Evolutionary conservation across 352 stramenopile genomes (phyloP).

Genomic region (Thraustochytrium striatum): DNA sequence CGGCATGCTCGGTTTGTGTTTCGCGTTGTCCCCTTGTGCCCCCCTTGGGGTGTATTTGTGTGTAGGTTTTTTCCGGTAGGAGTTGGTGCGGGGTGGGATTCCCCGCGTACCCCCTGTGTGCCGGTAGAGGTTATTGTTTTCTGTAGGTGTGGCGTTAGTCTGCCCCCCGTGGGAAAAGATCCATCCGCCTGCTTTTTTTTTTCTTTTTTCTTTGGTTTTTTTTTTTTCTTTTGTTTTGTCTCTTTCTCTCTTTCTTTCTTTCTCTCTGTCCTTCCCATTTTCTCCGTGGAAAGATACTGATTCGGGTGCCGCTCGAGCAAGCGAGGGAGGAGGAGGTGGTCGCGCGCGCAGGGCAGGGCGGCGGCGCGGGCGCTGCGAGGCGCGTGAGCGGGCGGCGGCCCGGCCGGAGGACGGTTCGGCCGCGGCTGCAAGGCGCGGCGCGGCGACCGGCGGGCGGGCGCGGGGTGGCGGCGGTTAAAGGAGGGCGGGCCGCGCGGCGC

Average conservation of each 20-base stretch:
- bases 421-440: background rate
- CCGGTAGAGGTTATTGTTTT: too few species aligned
- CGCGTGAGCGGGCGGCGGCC: too few species aligned
- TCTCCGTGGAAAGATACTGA: background rate
- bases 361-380: background rate
- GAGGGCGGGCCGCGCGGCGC: too few species aligned
- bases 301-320: too few species aligned
- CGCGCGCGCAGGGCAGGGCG: too few species aligned
- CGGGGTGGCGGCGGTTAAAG: too few species aligned
- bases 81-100: background rate
- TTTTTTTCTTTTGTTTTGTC: background rate
- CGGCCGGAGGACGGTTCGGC: background rate
- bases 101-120: background rate
- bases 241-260: background rate
- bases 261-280: background rate
- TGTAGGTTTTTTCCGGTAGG: background rate
- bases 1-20: background rate
- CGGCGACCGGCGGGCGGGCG: too few species aligned
- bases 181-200: background rate
- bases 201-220: background rate
- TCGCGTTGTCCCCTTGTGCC: background rate
- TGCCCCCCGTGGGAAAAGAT: background rate
- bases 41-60: background rate
- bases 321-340: too few species aligned
- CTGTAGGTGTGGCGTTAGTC: background rate